Evolutionary conservation across 495 filamentous ascomycete species (phyloP).

Genomic region (Penicillium bovifimosum): DNA sequence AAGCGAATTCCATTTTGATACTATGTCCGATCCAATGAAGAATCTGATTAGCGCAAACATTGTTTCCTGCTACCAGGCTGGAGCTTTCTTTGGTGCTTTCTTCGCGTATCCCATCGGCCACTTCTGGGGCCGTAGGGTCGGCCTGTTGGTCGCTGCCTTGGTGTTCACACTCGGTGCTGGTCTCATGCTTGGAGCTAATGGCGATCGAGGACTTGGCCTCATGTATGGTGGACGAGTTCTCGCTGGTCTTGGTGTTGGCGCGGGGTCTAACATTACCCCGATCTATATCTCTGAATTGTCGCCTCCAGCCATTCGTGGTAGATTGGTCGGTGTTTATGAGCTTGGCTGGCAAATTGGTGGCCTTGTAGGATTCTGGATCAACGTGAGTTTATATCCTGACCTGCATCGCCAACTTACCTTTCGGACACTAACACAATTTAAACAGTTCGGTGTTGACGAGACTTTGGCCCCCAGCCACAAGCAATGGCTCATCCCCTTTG

Average conservation of each 20-base stretch:
- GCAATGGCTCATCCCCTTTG: constrained; percentile 56
- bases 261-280: constrained; percentile 69
- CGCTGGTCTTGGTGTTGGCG: constrained; percentile 69
- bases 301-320: constrained; percentile 73
- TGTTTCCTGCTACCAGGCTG: constrained; percentile 63
- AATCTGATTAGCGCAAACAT: constrained; percentile 61
- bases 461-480: constrained; percentile 28
- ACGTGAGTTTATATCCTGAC: constrained; percentile 28
- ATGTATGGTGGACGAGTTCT: constrained; percentile 68
- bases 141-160: constrained; percentile 43
- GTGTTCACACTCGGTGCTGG: constrained; percentile 62
- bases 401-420: neutral
- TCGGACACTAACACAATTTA: neutral
- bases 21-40: constrained; percentile 34
- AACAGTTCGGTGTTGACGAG: constrained; percentile 37
- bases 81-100: constrained; percentile 60
- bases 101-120: constrained; percentile 52
- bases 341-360: constrained; percentile 70
- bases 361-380: constrained; percentile 71
- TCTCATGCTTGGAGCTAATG: constrained; percentile 56
- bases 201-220: constrained; percentile 53
- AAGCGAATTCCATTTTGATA: constrained; percentile 51
- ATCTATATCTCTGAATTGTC: constrained; percentile 79
- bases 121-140: constrained; percentile 51
- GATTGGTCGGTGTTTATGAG: constrained; percentile 72